phyloP scores from a whole-genome alignment of 345 rosid genomes.

The Citrus mangshanensis region DNA sequence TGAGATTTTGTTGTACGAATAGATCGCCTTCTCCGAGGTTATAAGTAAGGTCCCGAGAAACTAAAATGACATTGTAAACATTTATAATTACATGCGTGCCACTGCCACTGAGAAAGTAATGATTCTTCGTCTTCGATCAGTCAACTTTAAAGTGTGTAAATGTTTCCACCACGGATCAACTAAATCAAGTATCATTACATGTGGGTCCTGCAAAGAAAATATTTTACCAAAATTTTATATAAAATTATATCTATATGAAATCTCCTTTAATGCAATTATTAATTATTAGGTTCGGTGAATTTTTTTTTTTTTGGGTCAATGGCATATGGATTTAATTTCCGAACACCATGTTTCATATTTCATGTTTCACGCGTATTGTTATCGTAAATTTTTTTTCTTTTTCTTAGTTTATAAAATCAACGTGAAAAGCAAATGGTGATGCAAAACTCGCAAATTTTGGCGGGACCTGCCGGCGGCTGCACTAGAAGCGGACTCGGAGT shows the following conservation, averaged over 20 bases:
- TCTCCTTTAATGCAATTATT: too few relatives aligned
- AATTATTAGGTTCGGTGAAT: too few relatives aligned
- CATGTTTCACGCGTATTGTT: not conserved
- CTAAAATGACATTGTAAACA: not conserved
- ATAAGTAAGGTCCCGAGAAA: not conserved
- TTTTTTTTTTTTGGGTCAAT: too few relatives aligned
- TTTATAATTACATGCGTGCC: slow-evolving; percentile 7
- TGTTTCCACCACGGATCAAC: not conserved
- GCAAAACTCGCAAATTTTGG: not conserved
- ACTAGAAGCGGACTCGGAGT: not conserved
- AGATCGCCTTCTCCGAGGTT: not conserved
- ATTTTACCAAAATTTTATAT: too few relatives aligned
- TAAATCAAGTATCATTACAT: not conserved
- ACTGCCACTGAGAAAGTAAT: not conserved
- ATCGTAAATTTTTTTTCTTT: too few relatives aligned
- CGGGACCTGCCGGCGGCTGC: not conserved
- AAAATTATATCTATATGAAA: too few relatives aligned
- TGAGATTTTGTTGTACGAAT: slow-evolving; percentile 13
- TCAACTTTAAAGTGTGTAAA: not conserved
- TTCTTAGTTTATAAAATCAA: not conserved
- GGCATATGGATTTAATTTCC: not conserved
- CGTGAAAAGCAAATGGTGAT: not conserved
- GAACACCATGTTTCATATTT: not conserved
- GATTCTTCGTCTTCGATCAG: not conserved
- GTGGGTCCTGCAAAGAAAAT: not conserved